Evolutionary conservation across 169 alveolate species (phyloP).

Genomic region (Eimeria mitis): DNA sequence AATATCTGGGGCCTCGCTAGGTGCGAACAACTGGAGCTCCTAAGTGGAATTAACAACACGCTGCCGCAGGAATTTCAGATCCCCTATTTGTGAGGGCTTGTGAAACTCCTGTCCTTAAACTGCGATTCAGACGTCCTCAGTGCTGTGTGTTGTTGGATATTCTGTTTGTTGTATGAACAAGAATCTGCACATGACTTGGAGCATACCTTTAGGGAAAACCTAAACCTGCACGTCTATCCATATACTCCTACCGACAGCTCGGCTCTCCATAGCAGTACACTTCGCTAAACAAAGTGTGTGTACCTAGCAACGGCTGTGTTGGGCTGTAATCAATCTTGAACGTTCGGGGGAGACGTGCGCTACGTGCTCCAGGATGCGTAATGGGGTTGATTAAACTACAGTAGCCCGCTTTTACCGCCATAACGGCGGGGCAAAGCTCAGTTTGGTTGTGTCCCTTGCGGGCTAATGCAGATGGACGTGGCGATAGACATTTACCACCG

Average conservation of each 20-base stretch:
- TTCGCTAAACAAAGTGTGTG: background rate
- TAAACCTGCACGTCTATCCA: background rate
- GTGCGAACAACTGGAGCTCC: conserved; percentile 34
- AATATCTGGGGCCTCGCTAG: conserved; percentile 28
- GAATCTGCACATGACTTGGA: background rate
- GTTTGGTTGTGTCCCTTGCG: background rate
- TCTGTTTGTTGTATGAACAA: background rate
- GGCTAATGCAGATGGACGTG: too few relatives aligned
- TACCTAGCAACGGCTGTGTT: background rate
- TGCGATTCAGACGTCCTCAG: background rate
- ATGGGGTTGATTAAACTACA: background rate
- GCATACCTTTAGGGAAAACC: background rate
- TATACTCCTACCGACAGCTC: background rate
- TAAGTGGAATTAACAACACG: background rate
- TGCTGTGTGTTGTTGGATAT: background rate
- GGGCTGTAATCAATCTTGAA: background rate
- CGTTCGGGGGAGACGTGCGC: background rate
- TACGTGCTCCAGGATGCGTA: background rate
- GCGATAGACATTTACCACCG: too few relatives aligned
- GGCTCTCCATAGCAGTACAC: background rate
- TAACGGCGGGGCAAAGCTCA: background rate
- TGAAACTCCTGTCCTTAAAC: background rate
- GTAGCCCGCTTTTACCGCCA: too few relatives aligned
- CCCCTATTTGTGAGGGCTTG: conserved; percentile 9
- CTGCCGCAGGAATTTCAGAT: conserved; percentile 41